These are phyloP conservation scores for Nothopassalora personata DNA, from an alignment of 2,329 filamentous ascomycete genomes.

Conservation along the genomic window DNA sequence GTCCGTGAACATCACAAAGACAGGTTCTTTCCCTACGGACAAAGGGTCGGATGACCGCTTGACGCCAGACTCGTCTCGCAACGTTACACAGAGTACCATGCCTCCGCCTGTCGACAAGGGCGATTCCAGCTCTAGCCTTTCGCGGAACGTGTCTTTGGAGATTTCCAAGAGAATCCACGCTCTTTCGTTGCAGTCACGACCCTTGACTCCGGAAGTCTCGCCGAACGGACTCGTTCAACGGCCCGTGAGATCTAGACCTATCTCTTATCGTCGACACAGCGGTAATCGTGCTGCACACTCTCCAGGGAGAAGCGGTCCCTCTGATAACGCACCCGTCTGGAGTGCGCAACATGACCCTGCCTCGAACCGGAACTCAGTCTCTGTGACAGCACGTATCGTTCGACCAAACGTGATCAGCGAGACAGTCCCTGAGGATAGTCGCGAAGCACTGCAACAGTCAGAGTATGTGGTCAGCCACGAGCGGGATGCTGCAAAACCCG, in stretches of 20 bases:
- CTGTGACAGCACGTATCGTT: conserved; percentile 79
- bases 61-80: background rate
- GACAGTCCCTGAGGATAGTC: conserved; percentile 32
- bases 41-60: background rate
- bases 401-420: conserved; percentile 46
- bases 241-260: conserved; percentile 15
- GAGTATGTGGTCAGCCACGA: conserved; percentile 59
- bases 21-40: conserved; percentile 7
- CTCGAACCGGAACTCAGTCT: conserved; percentile 66
- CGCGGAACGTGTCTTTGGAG: conserved; percentile 77
- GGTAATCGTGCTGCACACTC: conserved; percentile 17
- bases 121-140: conserved; percentile 35
- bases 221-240: conserved; percentile 6
- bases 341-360: conserved; percentile 35
- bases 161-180: conserved; percentile 95
- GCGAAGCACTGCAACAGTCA: conserved; percentile 44
- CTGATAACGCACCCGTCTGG: conserved; percentile 34
- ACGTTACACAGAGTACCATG: background rate
- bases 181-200: conserved; percentile 51
- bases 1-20: conserved; percentile 22
- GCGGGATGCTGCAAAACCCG: conserved; percentile 6
- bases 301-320: conserved; percentile 1
- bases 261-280: conserved; percentile 19
- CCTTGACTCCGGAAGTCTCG: conserved; percentile 14
- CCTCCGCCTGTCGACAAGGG: conserved; percentile 31